Conservation (phyloP, 495 filamentous ascomycete genomes). For the Aspergillus incahuasiensis region DNA sequence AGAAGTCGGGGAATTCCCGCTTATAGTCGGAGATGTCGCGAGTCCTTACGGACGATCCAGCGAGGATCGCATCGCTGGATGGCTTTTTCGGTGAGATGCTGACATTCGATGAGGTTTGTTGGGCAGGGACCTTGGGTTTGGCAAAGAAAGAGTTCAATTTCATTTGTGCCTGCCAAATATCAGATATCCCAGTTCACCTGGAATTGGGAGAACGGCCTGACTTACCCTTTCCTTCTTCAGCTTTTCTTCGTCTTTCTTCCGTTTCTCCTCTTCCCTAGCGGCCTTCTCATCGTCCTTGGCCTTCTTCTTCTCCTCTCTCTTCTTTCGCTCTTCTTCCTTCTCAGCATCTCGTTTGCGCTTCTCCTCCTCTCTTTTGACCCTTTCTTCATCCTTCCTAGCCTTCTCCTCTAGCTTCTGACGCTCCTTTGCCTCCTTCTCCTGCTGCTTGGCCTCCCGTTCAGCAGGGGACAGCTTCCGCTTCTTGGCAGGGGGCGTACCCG, state of each 20-base stretch:
- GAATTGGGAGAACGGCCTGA: background rate
- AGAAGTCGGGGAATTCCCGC: conserved; percentile 72
- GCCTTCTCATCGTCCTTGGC: conserved; percentile 60
- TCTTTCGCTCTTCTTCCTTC: conserved; percentile 27
- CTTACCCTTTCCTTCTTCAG: conserved; percentile 54
- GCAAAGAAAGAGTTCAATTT: conserved; percentile 59
- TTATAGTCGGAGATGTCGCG: conserved; percentile 56
- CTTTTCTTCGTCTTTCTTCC: conserved; percentile 51
- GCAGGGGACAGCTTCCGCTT: conserved; percentile 50
- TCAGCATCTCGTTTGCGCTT: conserved; percentile 34
- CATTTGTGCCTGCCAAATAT: conserved; percentile 46
- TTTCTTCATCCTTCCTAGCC: conserved; percentile 42
- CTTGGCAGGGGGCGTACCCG: conserved; percentile 28
- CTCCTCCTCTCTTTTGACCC: conserved; percentile 40
- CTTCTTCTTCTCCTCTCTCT: conserved; percentile 46
- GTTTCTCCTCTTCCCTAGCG: conserved; percentile 26
- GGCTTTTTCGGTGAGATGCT: conserved; percentile 25
- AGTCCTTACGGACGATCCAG: conserved; percentile 14
- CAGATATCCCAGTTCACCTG: background rate
- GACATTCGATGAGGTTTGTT: conserved; percentile 16
- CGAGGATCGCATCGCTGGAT: conserved; percentile 9
- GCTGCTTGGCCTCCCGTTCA: conserved; percentile 51
- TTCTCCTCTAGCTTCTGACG: conserved; percentile 40
- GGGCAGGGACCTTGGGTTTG: conserved; percentile 37
- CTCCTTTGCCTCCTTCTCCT: conserved; percentile 46